Base-by-base conservation (phyloP, 306 rosid species). In the Psophocarpus tetragonolobus region DNA sequence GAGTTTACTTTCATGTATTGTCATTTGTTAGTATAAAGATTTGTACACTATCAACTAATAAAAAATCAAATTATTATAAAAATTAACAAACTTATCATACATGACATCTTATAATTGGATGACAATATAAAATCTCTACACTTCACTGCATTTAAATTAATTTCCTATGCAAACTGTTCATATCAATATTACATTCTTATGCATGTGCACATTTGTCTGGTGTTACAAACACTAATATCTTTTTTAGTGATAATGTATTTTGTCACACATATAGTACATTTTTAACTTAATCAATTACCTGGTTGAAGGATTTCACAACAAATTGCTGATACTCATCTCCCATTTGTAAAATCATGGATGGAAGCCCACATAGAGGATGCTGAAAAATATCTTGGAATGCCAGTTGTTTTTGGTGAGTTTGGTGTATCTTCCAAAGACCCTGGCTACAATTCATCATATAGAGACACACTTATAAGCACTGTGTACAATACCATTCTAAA, bases 311-410 rank as follows among this genome's bases (percentile, higher is more conserved):
- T 82, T 75, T 85, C 99, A 15, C 85, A 64, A 73, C 76, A 91
- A 45, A 81, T 92, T 54, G 74, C 98, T 29, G 93, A 85, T 41
- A 74, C 73, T n/a, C 99, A 92, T 64, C 68, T 95, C 77, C 80
- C 85, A 74, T 95, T 95, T 72, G 80, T 94, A 61, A 85, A 85
- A 80, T 85, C 96, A 33, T 95, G 99, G 98, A 92, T 91, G 89
- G 86, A 95, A 73, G 86, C 98, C 39, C 99, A 95, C 84, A 89
- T 95, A 56, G 94, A 95, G 30, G 99, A 95, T 80, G 94, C 98
- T 4, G 99, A 95, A 58, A 86, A 85, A 65, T 42, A 85, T 75
- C 97, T 92, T 0, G 90, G 87, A 54, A 95, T 92, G 99, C 99
- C 97, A 0, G 94, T 95, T 54, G 5, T 92, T 56, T 92, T 92